Percentiles rank a stretch among this genome's conserved stretches.
These are phyloP conservation scores for Meyerozyma guilliermondii DNA, from an alignment of 1,139 yeast species.

Conservation along the genomic window DNA sequence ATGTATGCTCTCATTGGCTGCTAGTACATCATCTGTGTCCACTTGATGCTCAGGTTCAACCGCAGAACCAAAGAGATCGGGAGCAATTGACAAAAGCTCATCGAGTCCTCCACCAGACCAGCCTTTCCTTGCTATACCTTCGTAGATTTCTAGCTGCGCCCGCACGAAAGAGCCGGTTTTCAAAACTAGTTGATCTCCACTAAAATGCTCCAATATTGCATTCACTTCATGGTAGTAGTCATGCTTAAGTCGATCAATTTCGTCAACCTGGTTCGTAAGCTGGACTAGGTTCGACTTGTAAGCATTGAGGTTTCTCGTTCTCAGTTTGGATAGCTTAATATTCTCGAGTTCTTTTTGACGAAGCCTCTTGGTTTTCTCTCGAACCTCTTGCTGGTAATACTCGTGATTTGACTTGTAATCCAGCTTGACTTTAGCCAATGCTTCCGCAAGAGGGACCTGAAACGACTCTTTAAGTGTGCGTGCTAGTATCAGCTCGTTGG, in stretches of 20 bases:
- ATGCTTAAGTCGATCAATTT: conserved; percentile 69
- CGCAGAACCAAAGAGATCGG: conserved; percentile 41
- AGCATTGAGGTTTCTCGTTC: conserved; percentile 53
- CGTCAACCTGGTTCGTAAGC: conserved; percentile 71
- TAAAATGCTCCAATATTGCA: conserved; percentile 37
- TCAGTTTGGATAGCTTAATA: conserved; percentile 48
- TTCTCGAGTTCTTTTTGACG: conserved; percentile 55
- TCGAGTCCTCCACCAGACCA: conserved; percentile 87
- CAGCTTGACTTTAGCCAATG: conserved; percentile 36
- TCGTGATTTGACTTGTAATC: conserved; percentile 41
- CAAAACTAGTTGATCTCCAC: conserved; percentile 45
- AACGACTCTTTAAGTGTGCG: conserved; percentile 49
- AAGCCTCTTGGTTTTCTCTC: conserved; percentile 44
- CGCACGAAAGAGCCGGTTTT: conserved; percentile 63
- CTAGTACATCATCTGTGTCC: not conserved
- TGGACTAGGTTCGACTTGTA: conserved; percentile 64
- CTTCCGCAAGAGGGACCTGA: conserved; percentile 48
- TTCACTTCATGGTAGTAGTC: conserved; percentile 68
- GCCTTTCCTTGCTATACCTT: conserved; percentile 77
- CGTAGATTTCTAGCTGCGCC: conserved; percentile 78
- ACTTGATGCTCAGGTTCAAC: not conserved
- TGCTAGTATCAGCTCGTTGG: conserved; percentile 70
- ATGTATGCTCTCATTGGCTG: not conserved
- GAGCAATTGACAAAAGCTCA: conserved; percentile 50
- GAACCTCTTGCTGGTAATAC: conserved; percentile 50